Percentiles rank a stretch among this genome's conserved stretches.
phyloP scores from a whole-genome alignment of 2,329 filamentous ascomycete species.

The Graphilbum fragrans region DNA sequence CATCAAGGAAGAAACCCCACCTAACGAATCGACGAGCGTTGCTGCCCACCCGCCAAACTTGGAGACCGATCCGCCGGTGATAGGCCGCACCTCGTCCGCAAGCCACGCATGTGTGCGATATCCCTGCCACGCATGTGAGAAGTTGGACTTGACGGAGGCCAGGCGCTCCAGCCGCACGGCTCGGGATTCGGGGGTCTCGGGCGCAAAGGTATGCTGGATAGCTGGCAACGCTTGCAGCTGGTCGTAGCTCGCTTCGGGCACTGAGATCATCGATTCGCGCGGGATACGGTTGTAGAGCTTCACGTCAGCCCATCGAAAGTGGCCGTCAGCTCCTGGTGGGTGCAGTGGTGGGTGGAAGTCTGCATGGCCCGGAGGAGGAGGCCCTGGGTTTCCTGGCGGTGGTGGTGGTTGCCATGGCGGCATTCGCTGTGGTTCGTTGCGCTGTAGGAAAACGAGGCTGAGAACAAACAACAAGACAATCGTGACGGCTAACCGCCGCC shows the following conservation, averaged over 20 bases:
- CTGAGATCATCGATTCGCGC: slow-evolving; percentile 3
- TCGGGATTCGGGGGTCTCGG: slow-evolving; percentile 13
- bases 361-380: background rate
- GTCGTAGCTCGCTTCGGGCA: slow-evolving; percentile 3
- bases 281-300: slow-evolving; percentile 9
- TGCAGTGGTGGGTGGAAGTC: background rate
- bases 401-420: background rate
- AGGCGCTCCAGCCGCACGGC: slow-evolving; percentile 18
- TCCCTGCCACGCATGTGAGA: slow-evolving; percentile 26
- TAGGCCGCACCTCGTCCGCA: slow-evolving; percentile 32
- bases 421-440: background rate
- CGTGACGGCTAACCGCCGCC: slow-evolving; percentile 6
- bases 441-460: slow-evolving; percentile 7
- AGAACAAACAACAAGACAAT: slow-evolving; percentile 5
- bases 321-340: slow-evolving; percentile 1
- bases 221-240: slow-evolving; percentile 15
- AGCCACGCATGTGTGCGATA: slow-evolving; percentile 35
- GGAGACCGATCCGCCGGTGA: slow-evolving; percentile 16
- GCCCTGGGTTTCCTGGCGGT: background rate
- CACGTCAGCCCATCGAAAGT: slow-evolving; percentile 9
- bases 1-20: slow-evolving; percentile 17
- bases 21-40: slow-evolving; percentile 37
- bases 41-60: slow-evolving; percentile 39
- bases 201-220: slow-evolving; percentile 22
- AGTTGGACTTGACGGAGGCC: slow-evolving; percentile 19